These are phyloP conservation scores for Phoenix roebelenii DNA, from an alignment of 176 grass and related monocot species.

Conservation along the genomic window DNA sequence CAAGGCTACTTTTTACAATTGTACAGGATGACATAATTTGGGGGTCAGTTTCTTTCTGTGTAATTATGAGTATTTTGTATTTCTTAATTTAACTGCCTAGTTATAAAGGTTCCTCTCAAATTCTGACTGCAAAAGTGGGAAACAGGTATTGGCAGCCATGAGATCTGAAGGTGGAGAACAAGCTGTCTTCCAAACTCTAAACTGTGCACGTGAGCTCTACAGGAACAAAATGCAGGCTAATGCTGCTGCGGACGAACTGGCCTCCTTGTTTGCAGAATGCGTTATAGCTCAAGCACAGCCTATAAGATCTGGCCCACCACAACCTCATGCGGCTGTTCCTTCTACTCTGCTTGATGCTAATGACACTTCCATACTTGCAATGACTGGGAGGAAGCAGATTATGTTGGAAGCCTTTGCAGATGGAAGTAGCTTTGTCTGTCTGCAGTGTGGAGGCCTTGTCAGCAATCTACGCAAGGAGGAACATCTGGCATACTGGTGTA, in stretches of 20 bases:
- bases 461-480: conserved; percentile 73
- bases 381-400: conserved; percentile 70
- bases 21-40: too few species aligned
- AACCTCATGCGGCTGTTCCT: conserved; percentile 30
- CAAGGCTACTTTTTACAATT: too few species aligned
- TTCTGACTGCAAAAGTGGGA: too few species aligned
- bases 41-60: too few species aligned
- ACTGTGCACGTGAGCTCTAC: conserved; percentile 72
- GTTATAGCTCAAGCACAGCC: conserved; percentile 71
- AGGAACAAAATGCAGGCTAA: conserved; percentile 32
- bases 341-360: conserved; percentile 37
- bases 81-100: too few species aligned
- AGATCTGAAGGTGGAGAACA: conserved; percentile 70
- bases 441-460: conserved; percentile 75
- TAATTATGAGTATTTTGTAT: too few species aligned
- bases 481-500: conserved; percentile 80
- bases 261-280: conserved; percentile 81
- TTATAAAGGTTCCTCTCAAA: too few species aligned
- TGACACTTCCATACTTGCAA: conserved; percentile 60
- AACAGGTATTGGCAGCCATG: conserved; percentile 67
- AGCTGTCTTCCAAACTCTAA: conserved; percentile 62
- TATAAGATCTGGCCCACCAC: conserved; percentile 9
- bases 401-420: conserved; percentile 85
- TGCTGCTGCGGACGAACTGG: conserved; percentile 46
- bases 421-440: conserved; percentile 92